A percentile compares a stretch with the other conserved stretches of the same genome.
phyloP scores from a whole-genome alignment of 352 stramenopile genomes.

The Phytophthora quininea region DNA sequence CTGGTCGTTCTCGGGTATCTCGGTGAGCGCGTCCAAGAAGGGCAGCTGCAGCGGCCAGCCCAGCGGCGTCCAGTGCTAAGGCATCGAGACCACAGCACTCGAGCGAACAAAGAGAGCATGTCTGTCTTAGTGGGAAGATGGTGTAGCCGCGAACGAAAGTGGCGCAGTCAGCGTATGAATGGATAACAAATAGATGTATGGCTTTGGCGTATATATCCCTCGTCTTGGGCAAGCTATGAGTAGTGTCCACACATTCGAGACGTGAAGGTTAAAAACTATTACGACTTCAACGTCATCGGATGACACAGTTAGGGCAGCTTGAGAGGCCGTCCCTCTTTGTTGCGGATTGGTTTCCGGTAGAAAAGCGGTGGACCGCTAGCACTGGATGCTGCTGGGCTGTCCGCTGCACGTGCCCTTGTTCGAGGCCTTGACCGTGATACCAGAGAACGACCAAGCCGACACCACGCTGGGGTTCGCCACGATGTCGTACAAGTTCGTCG shows the following conservation, averaged over 20 bases:
- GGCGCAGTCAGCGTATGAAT: too few relatives aligned
- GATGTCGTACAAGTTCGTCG: conserved; percentile 22
- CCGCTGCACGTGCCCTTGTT: conserved; percentile 18
- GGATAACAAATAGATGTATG: too few relatives aligned
- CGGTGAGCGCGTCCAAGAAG: conserved; percentile 9
- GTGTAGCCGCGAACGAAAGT: neutral
- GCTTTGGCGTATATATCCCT: too few relatives aligned
- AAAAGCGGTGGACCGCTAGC: neutral
- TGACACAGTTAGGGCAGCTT: too few relatives aligned
- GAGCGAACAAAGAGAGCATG: neutral
- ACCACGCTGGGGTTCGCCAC: conserved; percentile 17
- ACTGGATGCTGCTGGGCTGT: conserved; percentile 18
- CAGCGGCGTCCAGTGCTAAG: conserved; percentile 17
- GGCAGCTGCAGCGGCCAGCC: conserved; percentile 24
- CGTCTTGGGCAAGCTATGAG: too few relatives aligned
- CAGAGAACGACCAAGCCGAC: conserved; percentile 17
- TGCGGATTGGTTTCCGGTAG: neutral
- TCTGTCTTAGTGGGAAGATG: neutral
- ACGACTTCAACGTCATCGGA: too few relatives aligned
- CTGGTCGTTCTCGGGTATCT: conserved; percentile 28
- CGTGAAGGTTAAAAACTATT: too few relatives aligned
- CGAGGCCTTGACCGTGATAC: conserved; percentile 7
- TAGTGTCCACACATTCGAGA: too few relatives aligned
- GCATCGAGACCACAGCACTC: neutral
- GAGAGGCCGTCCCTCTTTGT: too few relatives aligned